Base-by-base conservation (phyloP, 2,329 filamentous ascomycete genomes). In the Botryotinia calthae region DNA sequence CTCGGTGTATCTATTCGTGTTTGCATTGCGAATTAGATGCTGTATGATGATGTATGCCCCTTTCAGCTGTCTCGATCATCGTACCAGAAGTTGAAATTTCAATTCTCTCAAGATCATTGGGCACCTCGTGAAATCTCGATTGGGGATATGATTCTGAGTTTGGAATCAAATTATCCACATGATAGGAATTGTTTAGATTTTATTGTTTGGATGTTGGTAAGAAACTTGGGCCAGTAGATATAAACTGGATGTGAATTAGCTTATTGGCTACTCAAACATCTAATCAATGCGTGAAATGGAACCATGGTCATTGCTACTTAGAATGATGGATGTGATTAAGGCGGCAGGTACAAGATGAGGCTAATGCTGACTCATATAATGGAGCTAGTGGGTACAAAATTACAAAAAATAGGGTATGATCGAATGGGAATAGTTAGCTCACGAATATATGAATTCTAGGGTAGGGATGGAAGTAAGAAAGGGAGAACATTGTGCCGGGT, bases 381-480 rank as follows among this genome's bases (percentile, higher is more conserved):
- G 68, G 42, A 42, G 56, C 44, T 63, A 51, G 56, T 63, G 42
- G 31, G 68, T 34, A 20, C 25, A 16, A 31, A 70, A 44, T 31
- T 18, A 34, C 28, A 16, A 48, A 65, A 18, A 46, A 65, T 28
- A 34, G 64, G 64, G 63, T 34, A n/a, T n/a, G 3, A 22, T 20
- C 25, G 46, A 66, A 66, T 54, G 40, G 28, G 64, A 54, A 54
- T 54, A 40, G 31, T 7, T 54, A 22, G 31, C 14, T 54, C 22
- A 40, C 37, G 9, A 66, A 66, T 66, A 37, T 54, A 42, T 42
- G 65, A 25, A 51, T 46, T 42, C n/a, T 28, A 70, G 31, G 68
- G 42, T 70, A 71, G 58, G 58, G 64, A 54, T 67, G 48, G 18
- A 48, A 54, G 70, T 72, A 72, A 72, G 62, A 72, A 71, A 72